Percentiles rank a stretch among this genome's conserved stretches.
phyloP scores from a whole-genome alignment of 257 asterid genomes.

The Petunia axillaris region DNA sequence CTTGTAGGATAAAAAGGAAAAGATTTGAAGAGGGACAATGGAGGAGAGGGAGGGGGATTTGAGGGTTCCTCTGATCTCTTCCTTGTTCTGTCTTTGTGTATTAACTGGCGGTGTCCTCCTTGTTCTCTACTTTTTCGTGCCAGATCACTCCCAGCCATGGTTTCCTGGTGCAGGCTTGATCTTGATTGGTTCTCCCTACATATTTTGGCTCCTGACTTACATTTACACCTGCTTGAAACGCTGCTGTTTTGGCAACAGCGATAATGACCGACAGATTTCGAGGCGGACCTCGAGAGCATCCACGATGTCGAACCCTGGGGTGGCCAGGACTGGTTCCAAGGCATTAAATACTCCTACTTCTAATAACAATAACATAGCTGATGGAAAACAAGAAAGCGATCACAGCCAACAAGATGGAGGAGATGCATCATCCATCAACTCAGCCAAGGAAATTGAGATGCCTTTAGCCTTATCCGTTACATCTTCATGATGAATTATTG shows the following conservation, averaged over 20 bases:
- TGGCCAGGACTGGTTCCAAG: conserved; percentile 22
- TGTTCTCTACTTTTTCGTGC: conserved; percentile 35
- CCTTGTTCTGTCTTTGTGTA: conserved; percentile 37
- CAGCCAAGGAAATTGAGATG: conserved; percentile 39
- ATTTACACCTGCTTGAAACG: conserved; percentile 39
- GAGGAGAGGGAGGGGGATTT: conserved; percentile 45
- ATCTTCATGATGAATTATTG: conserved; percentile 19
- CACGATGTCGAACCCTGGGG: conserved; percentile 7
- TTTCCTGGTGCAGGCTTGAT: conserved; percentile 37
- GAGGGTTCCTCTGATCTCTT: conserved; percentile 42
- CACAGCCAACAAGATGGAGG: conserved; percentile 18
- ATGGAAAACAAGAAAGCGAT: neutral
- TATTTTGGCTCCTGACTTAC: conserved; percentile 43
- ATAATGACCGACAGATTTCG: conserved; percentile 22
- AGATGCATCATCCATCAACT: conserved; percentile 27
- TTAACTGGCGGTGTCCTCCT: conserved; percentile 44
- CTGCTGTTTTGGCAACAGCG: neutral
- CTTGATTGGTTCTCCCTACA: conserved; percentile 43
- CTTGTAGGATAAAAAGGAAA: neutral
- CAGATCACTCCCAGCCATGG: conserved; percentile 40
- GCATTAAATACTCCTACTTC: neutral
- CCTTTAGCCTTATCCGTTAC: conserved; percentile 34
- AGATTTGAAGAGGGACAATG: conserved; percentile 24
- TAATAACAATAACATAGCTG: neutral
- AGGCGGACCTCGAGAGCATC: conserved; percentile 3